Base-by-base conservation (phyloP, 148 eudicot species). In the Fallopia convolvulus region DNA sequence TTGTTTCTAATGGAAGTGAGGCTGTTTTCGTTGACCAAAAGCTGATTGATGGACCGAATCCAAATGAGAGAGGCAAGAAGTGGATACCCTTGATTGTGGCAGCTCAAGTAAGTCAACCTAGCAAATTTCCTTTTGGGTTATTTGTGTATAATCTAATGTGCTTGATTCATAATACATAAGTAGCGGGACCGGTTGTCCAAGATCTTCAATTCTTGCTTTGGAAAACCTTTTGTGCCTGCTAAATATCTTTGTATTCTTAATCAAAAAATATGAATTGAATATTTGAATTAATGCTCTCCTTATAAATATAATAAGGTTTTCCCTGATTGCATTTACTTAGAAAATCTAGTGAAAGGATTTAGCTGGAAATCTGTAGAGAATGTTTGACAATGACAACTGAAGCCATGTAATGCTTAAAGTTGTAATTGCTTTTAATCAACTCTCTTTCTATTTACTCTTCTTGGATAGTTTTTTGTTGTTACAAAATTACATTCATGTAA, bases 31-130 rank as follows among this genome's bases (percentile, higher is more conserved):
- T 96, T 70, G 97, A 96, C 86, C 70, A 87, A 82, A 89, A 90
- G 84, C 80, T 96, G 86, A 89, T 96, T 52, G 99, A 96, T 75
- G 98, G 99, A 79, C 92, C 94, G 75, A 88, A 96, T 81, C 93
- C 98, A 17, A 91, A 96, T 79, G 88, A 81, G 41, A 87, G 86
- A 79, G 87, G 91, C 23, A 96, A 96, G 83, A 13, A 78, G 33
- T 88, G 83, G 81, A 90, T 93, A 72, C 99, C 99, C 74, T 18
- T 90, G 15, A 86, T 96, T 79, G 73, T 85, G 76, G 91, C 89
- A 48, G 75, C 77, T 78, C 91, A 96, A 82, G 99, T 93, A 84
- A 88, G 89, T 81, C 17, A 73, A 33, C 78, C 55, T 55, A 32
- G 26, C 77, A 32, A 32, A 10, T 41, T 6, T 36, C 4, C 11